These are phyloP conservation scores for Amesomyces nigricolor DNA, from an alignment of 2,329 filamentous ascomycete species.

Conservation along the genomic window DNA sequence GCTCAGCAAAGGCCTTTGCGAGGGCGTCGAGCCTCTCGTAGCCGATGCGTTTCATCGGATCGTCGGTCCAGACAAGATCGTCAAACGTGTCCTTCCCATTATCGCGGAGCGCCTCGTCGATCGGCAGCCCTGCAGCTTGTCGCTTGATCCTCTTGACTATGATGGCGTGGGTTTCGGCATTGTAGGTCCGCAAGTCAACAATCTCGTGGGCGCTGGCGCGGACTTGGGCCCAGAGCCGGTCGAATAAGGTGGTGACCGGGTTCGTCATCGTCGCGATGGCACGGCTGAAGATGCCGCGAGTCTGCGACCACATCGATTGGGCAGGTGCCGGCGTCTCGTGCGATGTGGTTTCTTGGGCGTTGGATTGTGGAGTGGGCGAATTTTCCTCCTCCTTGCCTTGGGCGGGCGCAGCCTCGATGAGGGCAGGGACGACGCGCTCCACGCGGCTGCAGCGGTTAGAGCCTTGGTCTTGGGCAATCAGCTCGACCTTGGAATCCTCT, in stretches of 20 bases:
- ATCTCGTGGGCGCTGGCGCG: slow-evolving; percentile 14
- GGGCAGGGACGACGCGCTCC: slow-evolving; percentile 11
- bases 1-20: slow-evolving; percentile 10
- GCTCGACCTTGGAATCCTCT: slow-evolving; percentile 21
- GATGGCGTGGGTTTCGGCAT: slow-evolving; percentile 10
- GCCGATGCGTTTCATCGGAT: slow-evolving; percentile 24
- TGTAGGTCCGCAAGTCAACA: slow-evolving; percentile 17
- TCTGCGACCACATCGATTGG: slow-evolving; percentile 18
- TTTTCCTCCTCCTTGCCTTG: slow-evolving; percentile 1
- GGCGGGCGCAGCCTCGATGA: background rate
- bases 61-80: slow-evolving; percentile 25
- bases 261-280: slow-evolving; percentile 20
- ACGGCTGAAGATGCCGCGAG: slow-evolving; percentile 10
- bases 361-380: background rate
- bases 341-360: background rate
- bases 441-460: slow-evolving; percentile 3
- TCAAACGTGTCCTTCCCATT: slow-evolving; percentile 19
- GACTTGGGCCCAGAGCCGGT: slow-evolving; percentile 13
- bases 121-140: slow-evolving; percentile 9
- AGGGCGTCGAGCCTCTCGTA: slow-evolving; percentile 17
- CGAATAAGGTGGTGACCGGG: slow-evolving; percentile 13
- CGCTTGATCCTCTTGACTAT: slow-evolving; percentile 27
- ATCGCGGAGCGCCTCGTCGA: background rate
- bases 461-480: slow-evolving; percentile 17
- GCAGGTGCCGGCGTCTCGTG: background rate